Evolutionary conservation across 2,329 filamentous ascomycete species (phyloP).

Genomic region (Fusarium scirpi): DNA sequence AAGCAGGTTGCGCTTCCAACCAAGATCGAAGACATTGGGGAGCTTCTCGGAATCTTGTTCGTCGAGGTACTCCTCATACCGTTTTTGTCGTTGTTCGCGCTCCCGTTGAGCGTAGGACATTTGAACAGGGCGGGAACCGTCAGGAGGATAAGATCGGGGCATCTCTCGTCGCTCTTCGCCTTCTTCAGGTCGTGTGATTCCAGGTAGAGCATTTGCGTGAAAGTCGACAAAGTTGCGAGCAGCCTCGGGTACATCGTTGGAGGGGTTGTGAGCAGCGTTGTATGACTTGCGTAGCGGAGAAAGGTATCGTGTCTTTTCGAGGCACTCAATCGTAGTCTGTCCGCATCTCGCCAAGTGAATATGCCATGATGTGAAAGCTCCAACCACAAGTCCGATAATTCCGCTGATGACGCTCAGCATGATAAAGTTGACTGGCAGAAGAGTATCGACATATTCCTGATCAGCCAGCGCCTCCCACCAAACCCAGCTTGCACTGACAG

Average conservation of each 20-base stretch:
- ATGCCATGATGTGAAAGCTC: constrained; percentile 93
- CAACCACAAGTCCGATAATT: constrained; percentile 90
- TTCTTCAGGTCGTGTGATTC: constrained; percentile 84
- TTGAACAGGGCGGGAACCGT: constrained; percentile 57
- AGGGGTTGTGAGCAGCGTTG: constrained; percentile 68
- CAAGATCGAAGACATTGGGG: constrained; percentile 93
- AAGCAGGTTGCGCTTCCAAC: constrained; percentile 80
- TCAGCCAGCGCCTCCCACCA: constrained; percentile 83
- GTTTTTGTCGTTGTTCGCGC: constrained; percentile 64
- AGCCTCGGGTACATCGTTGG: constrained; percentile 63
- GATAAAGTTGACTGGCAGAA: constrained; percentile 92
- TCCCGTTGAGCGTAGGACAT: constrained; percentile 68
- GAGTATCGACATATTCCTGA: constrained; percentile 77
- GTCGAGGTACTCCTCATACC: constrained; percentile 82
- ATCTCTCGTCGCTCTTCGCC: constrained; percentile 70
- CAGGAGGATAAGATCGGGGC: constrained; percentile 44
- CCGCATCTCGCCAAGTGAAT: constrained; percentile 81
- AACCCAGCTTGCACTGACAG: constrained; percentile 82
- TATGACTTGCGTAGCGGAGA: constrained; percentile 81
- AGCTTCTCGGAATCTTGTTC: constrained; percentile 89
- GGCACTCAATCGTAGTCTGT: constrained; percentile 93
- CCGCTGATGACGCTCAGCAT: constrained; percentile 87
- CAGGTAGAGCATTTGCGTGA: constrained; percentile 83
- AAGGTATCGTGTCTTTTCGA: constrained; percentile 95
- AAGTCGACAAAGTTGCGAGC: constrained; percentile 82